A percentile compares a stretch with the other conserved stretches of the same genome.
Evolutionary conservation across 2,329 filamentous ascomycete species (phyloP).

Genomic region (Microdochium nivale): DNA sequence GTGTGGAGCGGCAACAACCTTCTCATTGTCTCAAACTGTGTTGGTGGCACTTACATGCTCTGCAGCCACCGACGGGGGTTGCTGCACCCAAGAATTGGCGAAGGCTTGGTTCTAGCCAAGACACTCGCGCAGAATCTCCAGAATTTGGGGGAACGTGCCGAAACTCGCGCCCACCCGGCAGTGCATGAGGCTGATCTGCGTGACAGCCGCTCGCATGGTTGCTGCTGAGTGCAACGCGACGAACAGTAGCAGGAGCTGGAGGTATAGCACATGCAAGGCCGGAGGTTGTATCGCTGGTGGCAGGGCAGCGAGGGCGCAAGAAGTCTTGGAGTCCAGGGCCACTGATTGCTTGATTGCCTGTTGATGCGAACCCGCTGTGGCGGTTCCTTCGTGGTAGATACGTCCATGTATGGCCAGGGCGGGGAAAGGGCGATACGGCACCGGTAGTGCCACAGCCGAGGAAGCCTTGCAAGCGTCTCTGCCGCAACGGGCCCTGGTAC

Average conservation of each 20-base stretch:
- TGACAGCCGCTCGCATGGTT: background rate
- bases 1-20: background rate
- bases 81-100: background rate
- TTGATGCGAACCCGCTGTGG: no score
- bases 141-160: background rate
- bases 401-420: no score
- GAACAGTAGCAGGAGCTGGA: no score
- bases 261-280: no score
- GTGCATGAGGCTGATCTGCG: background rate
- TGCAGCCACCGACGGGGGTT: background rate
- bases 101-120: background rate
- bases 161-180: background rate
- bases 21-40: background rate
- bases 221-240: background rate
- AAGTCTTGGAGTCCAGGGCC: no score
- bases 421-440: no score
- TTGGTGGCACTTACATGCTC: background rate
- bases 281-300: no score
- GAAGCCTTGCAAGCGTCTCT: no score
- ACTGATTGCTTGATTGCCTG: no score
- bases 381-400: no score
- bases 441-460: no score
- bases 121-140: background rate
- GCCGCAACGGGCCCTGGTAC: background rate
- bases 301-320: no score